These are phyloP conservation scores for Pythium aristosporum DNA, from an alignment of 352 stramenopile species.

Conservation along the genomic window DNA sequence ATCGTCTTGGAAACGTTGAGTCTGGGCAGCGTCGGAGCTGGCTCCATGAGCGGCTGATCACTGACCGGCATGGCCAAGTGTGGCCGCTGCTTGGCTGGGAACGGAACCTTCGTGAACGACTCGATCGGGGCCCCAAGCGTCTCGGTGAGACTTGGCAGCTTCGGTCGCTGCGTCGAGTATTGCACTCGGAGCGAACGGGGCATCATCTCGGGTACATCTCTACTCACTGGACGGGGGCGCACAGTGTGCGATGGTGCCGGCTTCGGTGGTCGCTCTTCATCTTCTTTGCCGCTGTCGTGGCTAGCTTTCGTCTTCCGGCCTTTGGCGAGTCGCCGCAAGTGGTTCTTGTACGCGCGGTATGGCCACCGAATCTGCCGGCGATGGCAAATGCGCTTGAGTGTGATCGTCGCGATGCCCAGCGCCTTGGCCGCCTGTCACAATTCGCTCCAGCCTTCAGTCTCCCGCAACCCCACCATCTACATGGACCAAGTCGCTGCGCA, in stretches of 20 bases:
- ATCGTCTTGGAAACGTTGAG: background rate
- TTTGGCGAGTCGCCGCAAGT: background rate
- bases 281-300: background rate
- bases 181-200: background rate
- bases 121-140: background rate
- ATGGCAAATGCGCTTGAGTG: conserved; percentile 64
- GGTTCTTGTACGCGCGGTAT: conserved; percentile 24
- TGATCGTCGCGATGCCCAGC: conserved; percentile 51
- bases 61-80: background rate
- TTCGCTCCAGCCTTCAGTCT: background rate
- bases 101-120: background rate
- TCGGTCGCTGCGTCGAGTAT: background rate
- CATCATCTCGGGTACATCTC: background rate
- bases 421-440: conserved; percentile 35
- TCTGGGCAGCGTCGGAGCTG: background rate
- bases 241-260: background rate
- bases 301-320: background rate
- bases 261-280: background rate
- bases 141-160: conserved; percentile 3
- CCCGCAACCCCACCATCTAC: background rate
- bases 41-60: conserved; percentile 2
- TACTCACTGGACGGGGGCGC: background rate
- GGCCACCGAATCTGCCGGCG: conserved; percentile 46
- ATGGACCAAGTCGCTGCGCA: too few relatives aligned
- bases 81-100: background rate